Evolutionary conservation across 352 stramenopile species (phyloP).

Genomic region (Paralagenidium karlingii): DNA sequence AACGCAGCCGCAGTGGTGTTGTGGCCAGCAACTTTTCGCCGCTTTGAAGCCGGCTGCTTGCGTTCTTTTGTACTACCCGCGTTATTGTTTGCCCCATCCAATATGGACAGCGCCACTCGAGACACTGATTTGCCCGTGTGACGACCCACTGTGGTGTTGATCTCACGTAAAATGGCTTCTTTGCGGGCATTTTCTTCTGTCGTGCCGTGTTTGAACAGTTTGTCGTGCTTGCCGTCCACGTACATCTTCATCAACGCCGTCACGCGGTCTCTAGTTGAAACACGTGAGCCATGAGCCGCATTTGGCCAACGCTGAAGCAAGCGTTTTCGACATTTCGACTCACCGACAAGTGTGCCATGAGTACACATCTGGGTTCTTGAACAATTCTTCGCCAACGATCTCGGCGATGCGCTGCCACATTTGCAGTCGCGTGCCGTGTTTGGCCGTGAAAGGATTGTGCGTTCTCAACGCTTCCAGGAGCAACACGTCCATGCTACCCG

Average conservation of each 20-base stretch:
- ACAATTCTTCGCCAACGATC: slow-evolving; percentile 37
- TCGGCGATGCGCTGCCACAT: slow-evolving; percentile 70
- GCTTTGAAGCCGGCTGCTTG: too few relatives aligned
- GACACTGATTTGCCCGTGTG: too few relatives aligned
- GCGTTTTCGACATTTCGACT: slow-evolving; percentile 2
- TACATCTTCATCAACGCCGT: slow-evolving; percentile 72
- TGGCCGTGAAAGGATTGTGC: slow-evolving; percentile 69
- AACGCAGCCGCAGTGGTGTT: too few relatives aligned
- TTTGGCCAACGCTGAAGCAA: too few relatives aligned
- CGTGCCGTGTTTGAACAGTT: slow-evolving; percentile 69
- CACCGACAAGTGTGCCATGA: slow-evolving; percentile 78
- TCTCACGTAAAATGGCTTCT: slow-evolving; percentile 44
- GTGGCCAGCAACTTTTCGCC: too few relatives aligned
- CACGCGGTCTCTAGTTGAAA: slow-evolving; percentile 66
- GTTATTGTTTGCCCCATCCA: too few relatives aligned
- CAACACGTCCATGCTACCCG: slow-evolving; percentile 58
- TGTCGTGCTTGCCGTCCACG: slow-evolving; percentile 64
- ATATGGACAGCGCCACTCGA: too few relatives aligned
- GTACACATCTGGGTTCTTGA: slow-evolving; percentile 56
- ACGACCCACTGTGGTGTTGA: too few relatives aligned
- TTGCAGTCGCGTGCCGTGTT: slow-evolving; percentile 70
- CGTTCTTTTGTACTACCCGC: too few relatives aligned
- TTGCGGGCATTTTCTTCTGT: slow-evolving; percentile 60
- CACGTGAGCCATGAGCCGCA: too few relatives aligned
- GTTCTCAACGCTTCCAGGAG: slow-evolving; percentile 55